phyloP scores from a whole-genome alignment of 768 basidiomycete species.

The Tricholoma sp. region DNA sequence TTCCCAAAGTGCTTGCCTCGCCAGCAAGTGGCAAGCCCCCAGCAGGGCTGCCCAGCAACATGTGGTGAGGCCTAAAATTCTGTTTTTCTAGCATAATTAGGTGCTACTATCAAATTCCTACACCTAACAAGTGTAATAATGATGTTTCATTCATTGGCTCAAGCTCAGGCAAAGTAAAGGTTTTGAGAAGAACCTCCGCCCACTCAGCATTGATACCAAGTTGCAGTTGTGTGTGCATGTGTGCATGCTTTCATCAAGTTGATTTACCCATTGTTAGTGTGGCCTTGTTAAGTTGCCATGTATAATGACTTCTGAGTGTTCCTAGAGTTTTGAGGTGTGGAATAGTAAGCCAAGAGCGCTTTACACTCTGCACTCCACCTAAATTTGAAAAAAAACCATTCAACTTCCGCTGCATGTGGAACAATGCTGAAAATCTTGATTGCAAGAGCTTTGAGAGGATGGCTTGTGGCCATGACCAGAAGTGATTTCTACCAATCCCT shows the following conservation, averaged over 20 bases:
- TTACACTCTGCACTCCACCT: slow-evolving; percentile 13
- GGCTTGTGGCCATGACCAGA: neutral
- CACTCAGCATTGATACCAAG: slow-evolving; percentile 12
- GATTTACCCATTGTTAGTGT: slow-evolving; percentile 4
- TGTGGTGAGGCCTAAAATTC: too few relatives aligned
- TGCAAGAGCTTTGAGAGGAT: neutral
- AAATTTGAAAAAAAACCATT: slow-evolving; percentile 1
- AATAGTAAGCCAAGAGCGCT: slow-evolving; percentile 14
- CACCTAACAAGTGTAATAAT: too few relatives aligned
- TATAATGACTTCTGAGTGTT: slow-evolving; percentile 14
- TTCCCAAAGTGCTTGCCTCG: too few relatives aligned
- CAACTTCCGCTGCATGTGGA: slow-evolving; percentile 18
- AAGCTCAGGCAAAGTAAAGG: too few relatives aligned
- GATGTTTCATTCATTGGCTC: too few relatives aligned
- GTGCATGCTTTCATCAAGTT: slow-evolving; percentile 11
- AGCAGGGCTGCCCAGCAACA: too few relatives aligned
- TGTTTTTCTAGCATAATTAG: too few relatives aligned
- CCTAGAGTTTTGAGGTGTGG: slow-evolving; percentile 13
- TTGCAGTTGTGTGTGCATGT: slow-evolving; percentile 16
- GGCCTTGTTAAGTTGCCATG: neutral
- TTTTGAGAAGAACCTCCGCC: neutral
- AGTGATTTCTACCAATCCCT: too few relatives aligned
- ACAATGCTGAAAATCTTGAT: neutral
- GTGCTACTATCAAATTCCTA: too few relatives aligned
- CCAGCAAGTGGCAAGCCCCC: too few relatives aligned